phyloP scores from a whole-genome alignment of 257 asterid species.

The Gardenia jasminoides region DNA sequence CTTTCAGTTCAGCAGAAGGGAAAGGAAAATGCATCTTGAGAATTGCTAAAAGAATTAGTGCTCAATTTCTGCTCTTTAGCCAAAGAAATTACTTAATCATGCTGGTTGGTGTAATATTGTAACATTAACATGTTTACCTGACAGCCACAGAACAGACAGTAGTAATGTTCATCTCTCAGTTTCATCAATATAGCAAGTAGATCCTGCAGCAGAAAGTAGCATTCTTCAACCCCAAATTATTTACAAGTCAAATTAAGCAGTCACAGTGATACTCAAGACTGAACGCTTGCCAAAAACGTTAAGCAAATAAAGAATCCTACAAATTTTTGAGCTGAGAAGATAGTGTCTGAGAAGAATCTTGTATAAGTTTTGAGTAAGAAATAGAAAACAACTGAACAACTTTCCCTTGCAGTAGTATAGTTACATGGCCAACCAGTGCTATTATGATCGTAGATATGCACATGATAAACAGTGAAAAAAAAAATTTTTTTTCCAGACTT shows the following conservation, averaged over 20 bases:
- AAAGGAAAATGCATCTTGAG: neutral
- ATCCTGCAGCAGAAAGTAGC: constrained; percentile 60
- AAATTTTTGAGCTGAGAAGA: neutral
- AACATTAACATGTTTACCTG: constrained; percentile 43
- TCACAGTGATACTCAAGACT: neutral
- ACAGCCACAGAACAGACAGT: constrained; percentile 92
- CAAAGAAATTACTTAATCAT: neutral
- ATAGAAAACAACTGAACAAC: neutral
- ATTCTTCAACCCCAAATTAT: no score
- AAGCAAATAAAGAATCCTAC: neutral
- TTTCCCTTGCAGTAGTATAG: neutral
- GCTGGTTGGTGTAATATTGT: neutral
- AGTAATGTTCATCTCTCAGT: constrained; percentile 68
- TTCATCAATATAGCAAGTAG: constrained; percentile 57
- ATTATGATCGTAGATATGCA: neutral
- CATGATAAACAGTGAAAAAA: no score
- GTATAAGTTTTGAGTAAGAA: no score
- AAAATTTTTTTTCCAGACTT: no score
- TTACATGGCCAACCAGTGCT: neutral
- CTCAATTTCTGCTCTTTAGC: neutral
- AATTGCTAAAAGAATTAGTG: neutral
- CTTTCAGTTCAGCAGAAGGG: neutral
- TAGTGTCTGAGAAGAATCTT: neutral
- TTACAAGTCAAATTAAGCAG: no score
- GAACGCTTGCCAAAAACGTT: neutral